Base-by-base conservation (phyloP, 768 basidiomycete species). In the Lactarius psammicola region DNA sequence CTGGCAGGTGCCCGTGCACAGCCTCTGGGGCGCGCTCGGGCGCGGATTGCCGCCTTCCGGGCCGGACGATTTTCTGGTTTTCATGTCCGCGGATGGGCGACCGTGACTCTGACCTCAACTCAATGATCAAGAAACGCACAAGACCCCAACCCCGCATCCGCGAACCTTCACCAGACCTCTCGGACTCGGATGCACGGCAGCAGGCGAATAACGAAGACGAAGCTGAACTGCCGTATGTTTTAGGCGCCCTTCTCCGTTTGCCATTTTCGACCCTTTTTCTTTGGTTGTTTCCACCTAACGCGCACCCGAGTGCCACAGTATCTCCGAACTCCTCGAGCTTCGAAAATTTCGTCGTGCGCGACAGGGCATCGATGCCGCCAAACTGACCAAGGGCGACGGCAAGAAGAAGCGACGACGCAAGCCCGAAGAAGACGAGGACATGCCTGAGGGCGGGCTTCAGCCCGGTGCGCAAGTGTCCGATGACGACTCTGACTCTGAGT, bases 281-380 rank as follows among this genome's bases (percentile, higher is more conserved):
- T 20, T 44, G 20, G n/a, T 3, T 49, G 42, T 11, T 28, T 51
- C 49, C 58, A 23, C 28, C 20, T 63, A 51, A 62, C 31, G 68
- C 9, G 66, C 65, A 57, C 68, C 58, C 31, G 57, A 68, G 58
- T 40, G 56, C 55, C 13, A 54, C 66, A 92, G 92, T 61, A 76
- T 96, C 31, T 84, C 90, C 68, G 94, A 96, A 60, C 82, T 98
- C 20, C 84, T 96, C 49, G 90, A 94, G 69, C 77, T 97, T 31
- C 83, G 94, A 54, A 94, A 88, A 73, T 78, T 95, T 31, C 83
- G 87, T 59, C 87, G 84, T 72, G 74, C 84, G 34, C 80, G 91
- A 63, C 84, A 87, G 72, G 96, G 95, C 1, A 97, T 98, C 59
- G 94, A 97, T 70, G 83, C 86, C 1, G 80, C 86, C 56, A 95